Evolutionary conservation across 2,329 filamentous ascomycete genomes (phyloP).

Genomic region (Juglanconis sp.): DNA sequence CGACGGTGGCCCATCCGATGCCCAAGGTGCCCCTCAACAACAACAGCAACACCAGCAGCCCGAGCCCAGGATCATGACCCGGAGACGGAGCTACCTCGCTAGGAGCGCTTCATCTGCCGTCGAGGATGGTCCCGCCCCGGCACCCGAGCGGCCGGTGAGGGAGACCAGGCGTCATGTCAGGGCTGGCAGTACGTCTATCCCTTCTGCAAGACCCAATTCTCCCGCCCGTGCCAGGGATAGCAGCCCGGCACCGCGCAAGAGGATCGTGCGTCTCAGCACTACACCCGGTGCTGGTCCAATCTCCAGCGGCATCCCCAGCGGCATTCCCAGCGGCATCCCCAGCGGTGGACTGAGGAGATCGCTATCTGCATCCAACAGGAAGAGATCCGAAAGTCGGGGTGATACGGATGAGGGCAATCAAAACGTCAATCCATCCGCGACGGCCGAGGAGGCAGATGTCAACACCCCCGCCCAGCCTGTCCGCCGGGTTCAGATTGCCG

Average conservation of each 20-base stretch:
- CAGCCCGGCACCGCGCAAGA: conserved; percentile 51
- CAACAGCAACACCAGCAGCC: conserved; percentile 18
- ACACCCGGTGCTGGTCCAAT: conserved; percentile 34
- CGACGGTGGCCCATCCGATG: conserved; percentile 51
- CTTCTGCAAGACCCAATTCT: conserved; percentile 39
- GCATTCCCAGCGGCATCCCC: conserved; percentile 25
- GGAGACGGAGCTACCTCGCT: conserved; percentile 49
- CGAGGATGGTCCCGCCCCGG: conserved; percentile 31
- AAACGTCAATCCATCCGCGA: conserved; percentile 9
- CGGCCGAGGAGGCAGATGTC: conserved; percentile 32
- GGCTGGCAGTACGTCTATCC: conserved; percentile 44
- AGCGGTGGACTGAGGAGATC: conserved; percentile 49
- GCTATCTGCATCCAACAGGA: conserved; percentile 34
- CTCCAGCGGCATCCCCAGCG: conserved; percentile 25
- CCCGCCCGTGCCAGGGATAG: conserved; percentile 45
- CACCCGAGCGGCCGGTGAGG: conserved; percentile 22
- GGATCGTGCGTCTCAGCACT: conserved; percentile 56
- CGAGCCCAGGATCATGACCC: conserved; percentile 44
- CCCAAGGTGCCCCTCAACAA: conserved; percentile 30
- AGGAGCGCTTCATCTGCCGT: conserved; percentile 39
- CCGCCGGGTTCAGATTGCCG: conserved; percentile 53
- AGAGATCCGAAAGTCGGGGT: conserved; percentile 24
- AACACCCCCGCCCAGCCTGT: conserved; percentile 53
- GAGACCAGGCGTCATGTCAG: conserved; percentile 40
- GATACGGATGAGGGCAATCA: conserved; percentile 30